Evolutionary conservation across 345 rosid genomes (phyloP), one percentile per base, ranked within the genome.

Genomic region (Anacardium occidentale): DNA sequence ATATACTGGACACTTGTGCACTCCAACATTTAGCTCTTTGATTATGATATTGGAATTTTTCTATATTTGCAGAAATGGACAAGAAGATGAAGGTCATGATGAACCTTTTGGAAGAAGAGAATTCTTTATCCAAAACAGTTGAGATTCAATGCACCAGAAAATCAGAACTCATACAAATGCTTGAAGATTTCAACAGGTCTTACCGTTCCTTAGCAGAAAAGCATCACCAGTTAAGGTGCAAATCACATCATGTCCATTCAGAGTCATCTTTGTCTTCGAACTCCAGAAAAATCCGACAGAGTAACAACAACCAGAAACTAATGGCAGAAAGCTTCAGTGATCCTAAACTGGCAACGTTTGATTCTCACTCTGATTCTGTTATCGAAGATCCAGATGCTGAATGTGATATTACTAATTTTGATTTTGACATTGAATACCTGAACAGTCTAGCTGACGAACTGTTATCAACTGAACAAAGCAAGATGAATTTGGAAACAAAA

Each of bases 141-240:
- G 73, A 62, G 26, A 68, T 56, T 48, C 45, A 58, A 24, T 45
- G 2, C 45, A 72, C 62, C 7, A 55, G 71, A 57, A 70, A 71
- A 48, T 64, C 26, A 55, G 76, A 79, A 66, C 66, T 83, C 13
- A 44, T 75, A 32, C 60, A 44, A 67, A 73, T 71, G 77, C 77
- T 85, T 25, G 84, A 74, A 74, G 84, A 78, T 52, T 64, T 88
- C 47, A 73, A 55, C 56, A 62, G 69, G 50, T 81, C 83, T 24
- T 82, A 79, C 70, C 0, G 40, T 58, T 75, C 76, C 40, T 72
- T 88, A 40, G 88, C 83, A 26, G 76, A 74, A 59, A 70, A 76
- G 57, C 75, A 73, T 63, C 80, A 79, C 21, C 72, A 75, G 60
- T 64, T 81, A 74, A 76, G 71, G 79, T 74, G 78, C 17, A 55